Conservation (phyloP, 192 early-diverging fungal genomes). For the Coemansia sp. region DNA sequence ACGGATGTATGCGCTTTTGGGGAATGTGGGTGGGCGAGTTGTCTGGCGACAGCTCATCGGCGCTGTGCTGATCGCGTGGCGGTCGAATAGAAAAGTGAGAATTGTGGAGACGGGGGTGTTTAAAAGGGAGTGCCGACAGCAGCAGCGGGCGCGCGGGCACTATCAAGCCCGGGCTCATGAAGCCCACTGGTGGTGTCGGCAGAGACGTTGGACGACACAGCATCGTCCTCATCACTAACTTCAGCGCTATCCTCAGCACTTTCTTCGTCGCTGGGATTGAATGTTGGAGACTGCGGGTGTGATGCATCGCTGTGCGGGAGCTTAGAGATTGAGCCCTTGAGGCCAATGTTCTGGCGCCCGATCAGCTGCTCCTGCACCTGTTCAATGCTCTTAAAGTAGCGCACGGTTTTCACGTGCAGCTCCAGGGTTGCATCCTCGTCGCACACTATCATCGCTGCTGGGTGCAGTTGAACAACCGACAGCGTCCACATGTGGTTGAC, state of each 20-base stretch:
- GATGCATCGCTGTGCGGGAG: conserved; percentile 12
- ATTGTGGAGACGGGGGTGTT: conserved; percentile 50
- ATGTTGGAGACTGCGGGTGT: background rate
- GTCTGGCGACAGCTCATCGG: background rate
- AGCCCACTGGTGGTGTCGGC: conserved; percentile 36
- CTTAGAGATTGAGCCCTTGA: conserved; percentile 61
- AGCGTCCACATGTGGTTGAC: conserved; percentile 93
- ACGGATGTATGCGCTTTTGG: conserved; percentile 4
- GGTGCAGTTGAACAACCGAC: conserved; percentile 80
- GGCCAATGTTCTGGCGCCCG: conserved; percentile 69
- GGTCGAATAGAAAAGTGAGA: conserved; percentile 20
- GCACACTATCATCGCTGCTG: conserved; percentile 80
- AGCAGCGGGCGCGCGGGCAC: conserved; percentile 35
- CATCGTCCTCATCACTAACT: conserved; percentile 3
- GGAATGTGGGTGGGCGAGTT: background rate
- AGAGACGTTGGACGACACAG: conserved; percentile 12
- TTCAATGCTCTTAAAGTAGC: conserved; percentile 87
- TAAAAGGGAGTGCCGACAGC: conserved; percentile 54
- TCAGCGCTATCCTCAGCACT: conserved; percentile 17
- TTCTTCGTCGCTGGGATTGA: conserved; percentile 12
- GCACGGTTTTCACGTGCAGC: conserved; percentile 86
- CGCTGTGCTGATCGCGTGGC: conserved; percentile 2
- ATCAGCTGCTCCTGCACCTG: conserved; percentile 77
- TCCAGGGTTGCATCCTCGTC: conserved; percentile 88
- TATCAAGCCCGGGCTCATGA: conserved; percentile 23